Evolutionary conservation across 768 basidiomycete genomes (phyloP), one percentile per base, ranked within the genome.

Genomic region (Amanita fuliginea): DNA sequence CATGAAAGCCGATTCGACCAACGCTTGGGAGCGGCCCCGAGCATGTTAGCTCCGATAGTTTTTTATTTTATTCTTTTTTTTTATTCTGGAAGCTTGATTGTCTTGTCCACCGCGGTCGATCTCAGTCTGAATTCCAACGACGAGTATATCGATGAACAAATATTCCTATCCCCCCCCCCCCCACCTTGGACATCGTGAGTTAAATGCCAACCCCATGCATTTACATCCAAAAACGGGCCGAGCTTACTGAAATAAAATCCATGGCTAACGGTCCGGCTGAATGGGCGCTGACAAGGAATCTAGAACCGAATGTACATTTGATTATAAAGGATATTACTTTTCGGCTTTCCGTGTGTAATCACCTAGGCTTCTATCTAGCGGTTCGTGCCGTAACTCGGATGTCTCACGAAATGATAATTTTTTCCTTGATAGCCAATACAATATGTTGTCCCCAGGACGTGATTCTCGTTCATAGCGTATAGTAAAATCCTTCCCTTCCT

Each of bases 401-500:
- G 26, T 30, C 30, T 10, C 10, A 30, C 30, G 4, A 30, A 32
- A 32, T 32, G 30, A 32, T 32, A 11, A 11, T 10, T 32, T 32
- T n/a, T 32, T 3, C 30, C 11, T 32, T 3, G 10, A 32, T 32
- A 32, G 30, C 11, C 9, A 8, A 28, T 28, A 28, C 28, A 32
- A 32, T 11, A 32, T 13, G 4, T 11, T 32, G 13, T 13, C 11
- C 11, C 0, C 11, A 13, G 32, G 13, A 13, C 13, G 32, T 4
- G 11, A 30, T 30, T 30, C 30, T 9, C 26, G 3, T 42, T 64
- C 57, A 69, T 3, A 72, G 55, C 0, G 69, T 72, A 48, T 71
- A 69, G 44, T 61, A 62, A 49, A 70, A 70, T 3, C 65, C 67
- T 9, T 60, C 56, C 22, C 62, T 63, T 5, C 64, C 68, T 54